Evolutionary conservation across 1,139 yeast species (phyloP), one percentile per base, ranked within the genome.

Genomic region (Trichomonascaceae sp.): DNA sequence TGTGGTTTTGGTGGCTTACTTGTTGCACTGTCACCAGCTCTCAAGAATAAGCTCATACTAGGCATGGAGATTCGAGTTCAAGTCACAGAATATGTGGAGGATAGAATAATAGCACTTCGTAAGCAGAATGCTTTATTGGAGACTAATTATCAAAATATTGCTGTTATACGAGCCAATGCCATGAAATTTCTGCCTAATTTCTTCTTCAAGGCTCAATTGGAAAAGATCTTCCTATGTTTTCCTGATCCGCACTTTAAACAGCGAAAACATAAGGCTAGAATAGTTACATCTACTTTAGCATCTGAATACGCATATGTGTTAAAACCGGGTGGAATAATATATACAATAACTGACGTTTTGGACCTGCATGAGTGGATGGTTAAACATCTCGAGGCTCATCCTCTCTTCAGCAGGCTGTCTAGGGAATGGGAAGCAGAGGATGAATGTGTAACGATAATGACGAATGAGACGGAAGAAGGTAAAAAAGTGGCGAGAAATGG

Each of bases 201-300:
- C 70, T 93, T 95, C 73, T 75, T 78, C 55, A 84, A 85, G 69
- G 84, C 84, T 5, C 78, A 72, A 69, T 75, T 93, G 53, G 82
- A 85, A 43, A 93, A 93, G 75, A 87, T 93, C 82, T 93, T 93
- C 72, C 93, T 95, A 74, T 95, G 99, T 71, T 93, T 93, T 79
- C 99, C 99, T 18, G 99, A 93, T 71, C 99, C 99, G 13, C 99
- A 95, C 70, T 93, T 93, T 76, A 93, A 93, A 68, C 96, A 89
- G 70, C 80, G 99, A 65, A 93, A 93, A 70, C 99, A 95, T 72
- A 93, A 93, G 75, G 98, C 98, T 8, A 80, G 99, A 75, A 93
- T 93, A 64, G 82, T 93, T 60, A 91, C 99, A 57, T 84, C 83
- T 57, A 93, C 98, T 1, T 74, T 93, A 58, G 76, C 90, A 55